Percentiles rank a stretch among this genome's conserved stretches.
Evolutionary conservation across 345 rosid genomes (phyloP).

Genomic region (Lumnitzera racemosa): DNA sequence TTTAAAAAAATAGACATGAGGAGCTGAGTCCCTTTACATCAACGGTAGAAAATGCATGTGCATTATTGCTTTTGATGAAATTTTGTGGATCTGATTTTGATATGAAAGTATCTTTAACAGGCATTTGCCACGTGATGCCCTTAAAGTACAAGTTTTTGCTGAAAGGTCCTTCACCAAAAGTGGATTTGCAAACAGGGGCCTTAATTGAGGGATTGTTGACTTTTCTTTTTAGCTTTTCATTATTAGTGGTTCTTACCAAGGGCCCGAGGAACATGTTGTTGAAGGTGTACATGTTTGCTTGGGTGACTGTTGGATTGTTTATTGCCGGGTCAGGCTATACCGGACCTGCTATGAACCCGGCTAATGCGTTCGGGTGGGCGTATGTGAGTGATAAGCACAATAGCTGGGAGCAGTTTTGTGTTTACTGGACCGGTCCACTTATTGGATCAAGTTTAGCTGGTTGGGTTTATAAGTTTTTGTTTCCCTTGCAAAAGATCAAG

Average conservation of each 20-base stretch:
- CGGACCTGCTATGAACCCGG: constrained; percentile 72
- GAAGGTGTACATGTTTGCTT: constrained; percentile 46
- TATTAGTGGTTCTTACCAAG: constrained; percentile 31
- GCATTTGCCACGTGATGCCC: constrained; percentile 37
- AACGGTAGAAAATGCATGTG: too few relatives aligned
- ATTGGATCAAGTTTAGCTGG: constrained; percentile 44
- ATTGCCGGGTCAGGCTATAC: constrained; percentile 42
- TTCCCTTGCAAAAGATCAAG: constrained; percentile 18
- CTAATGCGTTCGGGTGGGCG: constrained; percentile 79
- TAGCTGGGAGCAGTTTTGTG: constrained; percentile 58
- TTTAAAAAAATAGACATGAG: too few relatives aligned
- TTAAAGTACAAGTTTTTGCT: constrained; percentile 30
- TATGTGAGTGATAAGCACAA: constrained; percentile 47
- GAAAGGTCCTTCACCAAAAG: constrained; percentile 49
- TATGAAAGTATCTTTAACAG: too few relatives aligned
- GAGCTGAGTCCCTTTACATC: too few relatives aligned
- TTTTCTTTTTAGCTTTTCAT: constrained; percentile 28
- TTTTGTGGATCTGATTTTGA: too few relatives aligned
- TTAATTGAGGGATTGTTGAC: constrained; percentile 52
- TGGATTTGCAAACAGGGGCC: constrained; percentile 52
- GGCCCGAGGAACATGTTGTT: constrained; percentile 42
- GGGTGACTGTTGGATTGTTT: constrained; percentile 34
- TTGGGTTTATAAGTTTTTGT: constrained; percentile 26
- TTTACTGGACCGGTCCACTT: constrained; percentile 63
- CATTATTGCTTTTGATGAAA: too few relatives aligned